Evolutionary conservation across 306 rosid species (phyloP).

Genomic region (Vigna hirtella): DNA sequence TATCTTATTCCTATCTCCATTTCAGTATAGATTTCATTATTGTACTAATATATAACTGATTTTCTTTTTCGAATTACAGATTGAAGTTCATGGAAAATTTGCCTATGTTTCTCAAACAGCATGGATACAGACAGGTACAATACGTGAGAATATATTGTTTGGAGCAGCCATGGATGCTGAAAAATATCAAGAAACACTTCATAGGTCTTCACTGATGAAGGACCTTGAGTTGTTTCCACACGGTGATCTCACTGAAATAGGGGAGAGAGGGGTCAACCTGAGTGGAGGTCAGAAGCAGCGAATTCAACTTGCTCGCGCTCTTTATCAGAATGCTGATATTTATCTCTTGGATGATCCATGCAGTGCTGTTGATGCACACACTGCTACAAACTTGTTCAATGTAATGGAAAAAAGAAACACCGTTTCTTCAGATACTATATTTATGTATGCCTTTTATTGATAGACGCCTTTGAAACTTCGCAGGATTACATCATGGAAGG

Average conservation of each 20-base stretch:
- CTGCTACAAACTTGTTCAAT: constrained; percentile 53
- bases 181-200: constrained; percentile 52
- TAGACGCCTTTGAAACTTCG: constrained; percentile 26
- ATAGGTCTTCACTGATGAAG: constrained; percentile 53
- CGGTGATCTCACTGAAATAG: constrained; percentile 58
- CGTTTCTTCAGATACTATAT: neutral
- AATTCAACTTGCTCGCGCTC: constrained; percentile 90
- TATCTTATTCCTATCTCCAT: neutral
- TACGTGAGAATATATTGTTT: constrained; percentile 56
- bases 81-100: constrained; percentile 50
- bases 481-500: constrained; percentile 61
- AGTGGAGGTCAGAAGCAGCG: constrained; percentile 91
- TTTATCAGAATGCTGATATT: constrained; percentile 71
- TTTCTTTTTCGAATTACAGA: constrained; percentile 26
- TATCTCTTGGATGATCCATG: constrained; percentile 72
- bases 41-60: neutral
- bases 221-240: constrained; percentile 64
- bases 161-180: constrained; percentile 52
- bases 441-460: neutral
- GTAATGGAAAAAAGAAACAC: constrained; percentile 33
- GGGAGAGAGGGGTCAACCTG: constrained; percentile 64
- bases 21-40: neutral
- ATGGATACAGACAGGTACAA: constrained; percentile 61
- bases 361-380: constrained; percentile 72
- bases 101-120: constrained; percentile 68